These are phyloP conservation scores for Plantago lanceolata DNA, from an alignment of 305 asterid species.

Conservation along the genomic window DNA sequence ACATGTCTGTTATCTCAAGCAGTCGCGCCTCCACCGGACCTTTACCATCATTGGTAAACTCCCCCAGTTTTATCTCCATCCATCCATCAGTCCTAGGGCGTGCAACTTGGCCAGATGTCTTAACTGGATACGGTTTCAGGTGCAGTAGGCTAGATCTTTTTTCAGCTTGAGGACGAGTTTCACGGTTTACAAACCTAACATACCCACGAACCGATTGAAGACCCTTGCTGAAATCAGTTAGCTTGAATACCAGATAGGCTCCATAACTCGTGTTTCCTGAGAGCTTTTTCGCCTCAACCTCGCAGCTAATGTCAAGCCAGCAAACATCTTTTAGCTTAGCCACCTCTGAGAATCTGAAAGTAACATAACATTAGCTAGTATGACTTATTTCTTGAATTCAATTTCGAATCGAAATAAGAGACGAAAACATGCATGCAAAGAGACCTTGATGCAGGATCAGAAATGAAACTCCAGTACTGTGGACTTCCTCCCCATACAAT, in stretches of 20 bases:
- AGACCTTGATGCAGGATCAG: too few relatives aligned
- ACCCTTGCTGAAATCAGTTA: slow-evolving; percentile 18
- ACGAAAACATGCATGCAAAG: too few relatives aligned
- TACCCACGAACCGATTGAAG: slow-evolving; percentile 28
- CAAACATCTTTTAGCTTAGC: slow-evolving; percentile 26
- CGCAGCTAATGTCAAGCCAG: slow-evolving; percentile 42
- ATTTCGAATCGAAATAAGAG: too few relatives aligned
- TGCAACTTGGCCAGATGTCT: background rate
- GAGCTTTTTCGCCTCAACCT: slow-evolving; percentile 25
- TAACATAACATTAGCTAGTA: too few relatives aligned
- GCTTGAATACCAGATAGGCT: slow-evolving; percentile 35
- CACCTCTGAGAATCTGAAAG: slow-evolving; percentile 40
- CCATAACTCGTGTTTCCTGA: slow-evolving; percentile 25
- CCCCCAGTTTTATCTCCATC: slow-evolving; percentile 9
- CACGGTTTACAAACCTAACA: slow-evolving; percentile 26
- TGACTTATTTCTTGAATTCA: too few relatives aligned
- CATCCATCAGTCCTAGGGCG: slow-evolving; percentile 1
- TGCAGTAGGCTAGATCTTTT: background rate
- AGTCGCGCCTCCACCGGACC: background rate
- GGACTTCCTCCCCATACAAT: too few relatives aligned
- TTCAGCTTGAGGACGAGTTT: slow-evolving; percentile 13
- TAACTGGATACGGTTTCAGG: background rate
- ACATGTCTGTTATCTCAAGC: background rate
- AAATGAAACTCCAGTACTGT: too few relatives aligned
- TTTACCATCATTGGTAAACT: background rate